Evolutionary conservation across 208 protist species (phyloP), one percentile per base, ranked within the genome.

Genomic region (Acanthamoeba royreba): DNA sequence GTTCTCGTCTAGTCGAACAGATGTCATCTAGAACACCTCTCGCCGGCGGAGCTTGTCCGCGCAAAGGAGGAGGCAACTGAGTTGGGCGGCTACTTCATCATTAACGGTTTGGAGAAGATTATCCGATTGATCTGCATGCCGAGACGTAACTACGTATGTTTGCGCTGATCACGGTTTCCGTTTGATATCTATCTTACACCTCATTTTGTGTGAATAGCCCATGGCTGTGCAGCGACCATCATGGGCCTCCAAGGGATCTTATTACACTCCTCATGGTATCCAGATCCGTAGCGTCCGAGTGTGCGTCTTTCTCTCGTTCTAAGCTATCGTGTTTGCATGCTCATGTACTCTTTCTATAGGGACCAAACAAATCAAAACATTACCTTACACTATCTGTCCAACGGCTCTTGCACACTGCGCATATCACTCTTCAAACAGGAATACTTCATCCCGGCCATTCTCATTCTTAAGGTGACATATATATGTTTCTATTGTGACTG

Each of bases 71-170:
- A 95, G 33, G 55, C 69, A 4, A 93, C 94, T n/a, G 94, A 96
- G 96, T 72, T 98, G n/a, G 99, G 99, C 66, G 99, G 99, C 28
- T 99, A 99, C 97, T 99, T 99, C 95, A 98, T 99, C 89, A 97
- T 99, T 94, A 98, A 99, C 89, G 99, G 99, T 52, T 97, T 98
- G 31, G 99, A 99, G 96, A 99, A 99, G 55, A 98, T 99, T 72
- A 95, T 99, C 38, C 98, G 99, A 90, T 95, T 99, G 55, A 95
- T 99, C 33, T 96, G 99, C 53, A 97, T 99, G 95, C 98, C 98
- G 79, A 96, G 99, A 25, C 97, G 98, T 63, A 99, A 99, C 96
- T 98, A 99, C 47, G 91, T 94, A 83, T 49, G 52, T 85, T 55
- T 11, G 22, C 33, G 3, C 4, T 95, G 31, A n/a, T n/a, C n/a